phyloP scores from a whole-genome alignment of 1,139 yeast genomes.

The Pneumocystis canis region DNA sequence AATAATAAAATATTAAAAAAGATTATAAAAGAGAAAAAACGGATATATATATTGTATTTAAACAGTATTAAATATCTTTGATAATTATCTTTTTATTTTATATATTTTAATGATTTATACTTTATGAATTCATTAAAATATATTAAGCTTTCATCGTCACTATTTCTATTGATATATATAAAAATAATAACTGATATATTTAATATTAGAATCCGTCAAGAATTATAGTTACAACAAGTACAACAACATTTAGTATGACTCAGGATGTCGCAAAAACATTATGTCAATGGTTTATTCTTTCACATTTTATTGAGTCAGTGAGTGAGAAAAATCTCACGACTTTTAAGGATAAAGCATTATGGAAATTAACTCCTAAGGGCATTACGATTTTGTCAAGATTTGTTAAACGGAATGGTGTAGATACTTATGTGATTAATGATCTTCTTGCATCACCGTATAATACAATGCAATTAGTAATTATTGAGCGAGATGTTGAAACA shows the following conservation, averaged over 20 bases:
- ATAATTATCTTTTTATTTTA: no score
- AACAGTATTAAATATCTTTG: no score
- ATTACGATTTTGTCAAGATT: conserved; percentile 52
- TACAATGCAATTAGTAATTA: conserved; percentile 52
- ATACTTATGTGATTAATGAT: conserved; percentile 27
- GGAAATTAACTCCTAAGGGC: conserved; percentile 92
- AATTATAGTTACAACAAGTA: conserved; percentile 31
- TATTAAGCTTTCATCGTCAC: no score
- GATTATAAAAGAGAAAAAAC: no score
- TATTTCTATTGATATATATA: no score
- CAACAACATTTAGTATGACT: conserved; percentile 46
- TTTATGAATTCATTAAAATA: background rate
- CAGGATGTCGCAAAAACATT: conserved; percentile 38
- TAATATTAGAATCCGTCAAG: conserved; percentile 25
- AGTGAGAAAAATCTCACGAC: conserved; percentile 48
- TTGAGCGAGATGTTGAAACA: conserved; percentile 50
- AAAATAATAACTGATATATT: background rate
- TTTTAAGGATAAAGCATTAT: conserved; percentile 30
- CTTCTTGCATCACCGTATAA: conserved; percentile 45
- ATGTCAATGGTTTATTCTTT: conserved; percentile 43
- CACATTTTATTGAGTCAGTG: conserved; percentile 64
- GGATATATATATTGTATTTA: no score
- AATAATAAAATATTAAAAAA: no score
- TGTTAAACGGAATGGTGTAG: conserved; percentile 43
- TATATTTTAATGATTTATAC: no score